Base-by-base conservation (phyloP, 768 basidiomycete species). In the Tylopilus balloui region DNA sequence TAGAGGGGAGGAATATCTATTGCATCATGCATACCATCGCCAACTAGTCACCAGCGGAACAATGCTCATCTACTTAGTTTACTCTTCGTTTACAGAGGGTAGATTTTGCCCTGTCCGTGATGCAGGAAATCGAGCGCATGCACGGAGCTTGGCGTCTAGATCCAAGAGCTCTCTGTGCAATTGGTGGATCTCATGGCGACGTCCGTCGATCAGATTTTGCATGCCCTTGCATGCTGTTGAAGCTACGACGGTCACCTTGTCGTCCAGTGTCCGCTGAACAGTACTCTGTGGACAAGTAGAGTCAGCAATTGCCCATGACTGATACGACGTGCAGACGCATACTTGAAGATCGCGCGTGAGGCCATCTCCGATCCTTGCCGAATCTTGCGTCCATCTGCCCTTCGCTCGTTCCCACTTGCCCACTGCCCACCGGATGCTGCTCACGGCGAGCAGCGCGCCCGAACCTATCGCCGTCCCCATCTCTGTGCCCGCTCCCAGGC, bases 331-430 rank as follows among this genome's bases (percentile, higher is more conserved):
- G 15, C 32, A 35, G 28, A 44, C 24, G 12, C 73, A 36, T 60
- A 84, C 86, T 73, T 75, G 72, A 19, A 88, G 65, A 65, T 89
- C 86, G 38, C 86, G 72, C 39, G 76, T 73, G 31, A 87, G 69
- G 0, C 87, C 83, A 41, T 81, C 72, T 6, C 78, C 77, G 3
- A 87, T 71, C 42, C 87, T 72, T 17, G 58, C 60, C 73, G 80
- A 84, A 61, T 88, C 86, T 45, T 77, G 73, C 78, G 78, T 77
- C 86, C 86, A 91, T 51, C 69, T 70, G 48, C 66, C 69, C 63
- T 85, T 84, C 3, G 80, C 79, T 54, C 73, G 78, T 48, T 88
- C 84, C 85, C 86, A 90, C 50, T 71, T 72, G 12, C 79, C 77
- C 6, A 84, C 71, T 2, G 76, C 78, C 82, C 83, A 86, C 35